These are phyloP conservation scores for Kitagawia praeruptora DNA, from an alignment of 129 eudicot genomes.

Conservation along the genomic window DNA sequence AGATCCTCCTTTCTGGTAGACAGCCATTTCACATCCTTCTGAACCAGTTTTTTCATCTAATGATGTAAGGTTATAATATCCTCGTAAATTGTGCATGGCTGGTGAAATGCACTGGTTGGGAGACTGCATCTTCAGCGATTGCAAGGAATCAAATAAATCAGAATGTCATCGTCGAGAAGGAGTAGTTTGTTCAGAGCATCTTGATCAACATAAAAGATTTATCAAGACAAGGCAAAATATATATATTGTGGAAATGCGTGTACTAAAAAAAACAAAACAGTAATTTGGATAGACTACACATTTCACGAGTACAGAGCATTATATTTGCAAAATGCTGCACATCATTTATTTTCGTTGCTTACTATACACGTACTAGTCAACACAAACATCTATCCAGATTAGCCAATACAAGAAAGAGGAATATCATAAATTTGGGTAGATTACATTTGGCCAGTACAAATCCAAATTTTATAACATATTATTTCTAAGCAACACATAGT, in stretches of 20 bases:
- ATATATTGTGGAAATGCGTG: neutral
- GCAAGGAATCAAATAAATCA: constrained; percentile 56
- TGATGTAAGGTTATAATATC: too few relatives aligned
- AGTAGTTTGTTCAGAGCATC: constrained; percentile 42
- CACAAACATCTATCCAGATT: neutral
- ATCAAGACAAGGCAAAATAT: neutral
- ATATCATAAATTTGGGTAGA: neutral
- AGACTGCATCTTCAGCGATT: constrained; percentile 49
- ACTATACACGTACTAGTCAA: neutral
- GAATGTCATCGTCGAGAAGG: constrained; percentile 34
- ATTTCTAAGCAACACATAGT: neutral
- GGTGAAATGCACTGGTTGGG: constrained; percentile 42
- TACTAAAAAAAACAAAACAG: neutral
- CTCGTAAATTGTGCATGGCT: constrained; percentile 48
- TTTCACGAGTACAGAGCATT: neutral
- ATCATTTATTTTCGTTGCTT: neutral
- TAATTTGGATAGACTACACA: neutral
- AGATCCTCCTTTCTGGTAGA: too few relatives aligned
- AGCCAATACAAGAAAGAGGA: neutral
- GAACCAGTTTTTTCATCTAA: too few relatives aligned
- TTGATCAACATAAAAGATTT: constrained; percentile 5
- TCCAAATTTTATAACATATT: neutral
- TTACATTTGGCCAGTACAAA: neutral
- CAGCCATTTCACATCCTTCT: too few relatives aligned
- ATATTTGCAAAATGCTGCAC: neutral